Conservation (phyloP, 305 asterid species). For the Solanum hybrid region DNA sequence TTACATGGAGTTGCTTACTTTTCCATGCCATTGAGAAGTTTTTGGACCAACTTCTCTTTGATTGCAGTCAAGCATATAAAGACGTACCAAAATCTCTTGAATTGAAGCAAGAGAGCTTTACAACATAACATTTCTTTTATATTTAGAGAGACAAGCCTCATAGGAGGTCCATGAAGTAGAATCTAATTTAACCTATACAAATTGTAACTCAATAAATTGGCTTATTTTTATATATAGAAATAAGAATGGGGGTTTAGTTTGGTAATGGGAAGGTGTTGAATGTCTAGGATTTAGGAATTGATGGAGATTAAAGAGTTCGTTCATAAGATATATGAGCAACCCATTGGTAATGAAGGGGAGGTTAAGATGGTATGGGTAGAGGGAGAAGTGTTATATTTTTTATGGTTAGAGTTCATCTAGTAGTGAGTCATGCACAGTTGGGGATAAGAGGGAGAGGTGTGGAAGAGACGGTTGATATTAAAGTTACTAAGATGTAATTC, state of each 20-base stretch:
- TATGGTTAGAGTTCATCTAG: not conserved
- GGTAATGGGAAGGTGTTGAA: not conserved
- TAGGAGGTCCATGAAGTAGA: not conserved
- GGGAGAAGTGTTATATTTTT: not conserved
- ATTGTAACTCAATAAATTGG: not conserved
- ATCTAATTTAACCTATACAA: not conserved
- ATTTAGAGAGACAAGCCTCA: not conserved
- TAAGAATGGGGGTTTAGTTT: not conserved
- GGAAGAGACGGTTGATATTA: not conserved
- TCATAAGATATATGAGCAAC: not conserved
- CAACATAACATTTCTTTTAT: not conserved
- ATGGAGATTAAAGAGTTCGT: not conserved
- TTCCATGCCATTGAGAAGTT: not conserved
- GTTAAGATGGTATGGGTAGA: not conserved
- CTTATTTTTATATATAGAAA: not conserved
- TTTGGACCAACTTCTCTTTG: not conserved
- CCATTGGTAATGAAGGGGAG: not conserved
- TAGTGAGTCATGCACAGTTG: not conserved
- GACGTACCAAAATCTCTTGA: not conserved
- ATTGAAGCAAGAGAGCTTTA: not conserved
- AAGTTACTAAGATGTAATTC: not conserved
- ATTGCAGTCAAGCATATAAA: not conserved
- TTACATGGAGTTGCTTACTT: not conserved
- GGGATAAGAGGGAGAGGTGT: not conserved
- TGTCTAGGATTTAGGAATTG: not conserved